A percentile compares a stretch with the other conserved stretches of the same genome.
These are phyloP conservation scores for Aspergillus sclerotioniger DNA, from an alignment of 495 filamentous ascomycete species.

Conservation along the genomic window DNA sequence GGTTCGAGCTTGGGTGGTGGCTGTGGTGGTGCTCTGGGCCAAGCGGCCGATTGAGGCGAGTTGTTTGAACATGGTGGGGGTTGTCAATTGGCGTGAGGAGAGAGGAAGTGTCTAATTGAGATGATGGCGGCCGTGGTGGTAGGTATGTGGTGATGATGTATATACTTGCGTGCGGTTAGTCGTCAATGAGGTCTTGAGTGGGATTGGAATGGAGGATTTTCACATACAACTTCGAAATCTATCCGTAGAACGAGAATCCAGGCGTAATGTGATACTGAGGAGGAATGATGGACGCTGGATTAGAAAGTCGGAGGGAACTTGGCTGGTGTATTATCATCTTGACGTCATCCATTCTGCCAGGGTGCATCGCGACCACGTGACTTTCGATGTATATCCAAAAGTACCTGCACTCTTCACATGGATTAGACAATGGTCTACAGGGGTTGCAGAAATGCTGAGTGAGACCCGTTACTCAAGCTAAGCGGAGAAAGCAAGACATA, in stretches of 20 bases:
- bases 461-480: neutral
- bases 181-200: neutral
- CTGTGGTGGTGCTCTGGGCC: neutral
- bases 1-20: no score
- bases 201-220: neutral
- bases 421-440: neutral
- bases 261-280: neutral
- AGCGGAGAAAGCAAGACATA: neutral
- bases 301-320: neutral
- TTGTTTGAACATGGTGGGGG: slow-evolving; percentile 26
- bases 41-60: slow-evolving; percentile 25
- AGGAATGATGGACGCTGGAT: neutral
- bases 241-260: neutral
- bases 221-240: neutral
- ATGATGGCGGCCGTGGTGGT: no score
- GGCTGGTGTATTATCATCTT: slow-evolving; percentile 26
- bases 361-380: slow-evolving; percentile 9
- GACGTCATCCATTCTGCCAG: slow-evolving; percentile 30
- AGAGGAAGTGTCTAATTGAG: neutral
- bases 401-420: neutral
- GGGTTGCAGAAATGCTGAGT: neutral
- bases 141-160: neutral
- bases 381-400: neutral
- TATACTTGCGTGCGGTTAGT: neutral
- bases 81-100: neutral